These are phyloP conservation scores for Ramalina intermedia DNA, from an alignment of 495 filamentous ascomycete genomes.

Conservation along the genomic window DNA sequence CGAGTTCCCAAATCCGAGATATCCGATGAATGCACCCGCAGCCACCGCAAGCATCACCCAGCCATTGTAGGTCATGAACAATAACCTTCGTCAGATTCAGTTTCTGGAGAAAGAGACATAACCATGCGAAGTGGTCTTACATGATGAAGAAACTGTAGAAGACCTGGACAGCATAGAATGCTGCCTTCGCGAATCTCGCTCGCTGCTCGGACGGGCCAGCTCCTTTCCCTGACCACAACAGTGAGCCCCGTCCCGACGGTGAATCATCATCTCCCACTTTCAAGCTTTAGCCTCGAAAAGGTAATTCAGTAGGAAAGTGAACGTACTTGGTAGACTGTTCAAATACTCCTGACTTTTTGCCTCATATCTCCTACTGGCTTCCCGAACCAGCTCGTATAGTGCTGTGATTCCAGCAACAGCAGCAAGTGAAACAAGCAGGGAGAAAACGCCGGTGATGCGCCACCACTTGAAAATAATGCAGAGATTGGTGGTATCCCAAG, in stretches of 20 bases:
- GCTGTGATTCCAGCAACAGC: constrained; percentile 70
- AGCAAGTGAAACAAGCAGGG: constrained; percentile 66
- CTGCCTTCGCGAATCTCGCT: constrained; percentile 62
- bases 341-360: constrained; percentile 35
- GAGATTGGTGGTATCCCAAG: constrained; percentile 79
- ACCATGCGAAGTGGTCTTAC: constrained; percentile 39
- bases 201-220: constrained; percentile 32
- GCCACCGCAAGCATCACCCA: constrained; percentile 90
- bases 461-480: constrained; percentile 91
- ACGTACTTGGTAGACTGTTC: constrained; percentile 43
- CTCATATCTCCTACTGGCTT: constrained; percentile 64
- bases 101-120: background rate
- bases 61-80: constrained; percentile 99
- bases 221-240: constrained; percentile 49
- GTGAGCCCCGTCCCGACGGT: constrained; percentile 48
- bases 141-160: constrained; percentile 99
- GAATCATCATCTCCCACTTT: constrained; percentile 32
- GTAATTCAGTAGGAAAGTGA: background rate
- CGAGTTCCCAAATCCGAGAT: constrained; percentile 63
- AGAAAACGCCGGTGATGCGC: constrained; percentile 59
- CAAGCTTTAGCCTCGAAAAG: constrained; percentile 10
- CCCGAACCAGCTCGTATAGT: constrained; percentile 80
- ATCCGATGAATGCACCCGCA: constrained; percentile 78
- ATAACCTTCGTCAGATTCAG: constrained; percentile 44
- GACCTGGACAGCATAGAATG: constrained; percentile 82